Evolutionary conservation across 108 stramenopile species (phyloP).

Genomic region (Chaetoceros tenuissimus): DNA sequence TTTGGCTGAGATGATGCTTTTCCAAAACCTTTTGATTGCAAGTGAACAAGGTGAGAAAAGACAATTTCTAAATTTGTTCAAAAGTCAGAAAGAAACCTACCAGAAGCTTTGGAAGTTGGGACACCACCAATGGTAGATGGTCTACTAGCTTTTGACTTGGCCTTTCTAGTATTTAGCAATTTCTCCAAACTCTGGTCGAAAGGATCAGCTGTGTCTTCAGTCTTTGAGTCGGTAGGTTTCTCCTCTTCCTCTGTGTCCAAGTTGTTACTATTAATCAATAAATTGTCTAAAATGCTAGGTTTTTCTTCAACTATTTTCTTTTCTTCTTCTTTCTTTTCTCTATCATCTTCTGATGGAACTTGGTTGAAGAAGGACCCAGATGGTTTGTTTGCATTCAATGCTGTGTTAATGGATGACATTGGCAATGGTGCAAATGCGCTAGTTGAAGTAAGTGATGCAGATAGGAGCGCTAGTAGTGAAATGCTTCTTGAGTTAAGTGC

Average conservation of each 20-base stretch:
- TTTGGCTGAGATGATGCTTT: background rate
- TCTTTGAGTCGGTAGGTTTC: background rate
- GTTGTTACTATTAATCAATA: background rate
- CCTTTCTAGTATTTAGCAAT: conserved; percentile 19
- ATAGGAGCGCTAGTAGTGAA: too few relatives aligned
- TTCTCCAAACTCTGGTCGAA: conserved; percentile 18
- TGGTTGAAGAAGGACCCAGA: conserved; percentile 53
- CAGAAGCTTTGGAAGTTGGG: conserved; percentile 18
- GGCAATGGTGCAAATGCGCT: too few relatives aligned
- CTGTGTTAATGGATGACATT: too few relatives aligned
- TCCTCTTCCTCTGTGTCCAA: conserved; percentile 2
- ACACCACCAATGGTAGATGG: conserved; percentile 45
- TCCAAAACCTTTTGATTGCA: background rate
- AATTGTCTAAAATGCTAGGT: background rate
- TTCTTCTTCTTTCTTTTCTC: conserved; percentile 5
- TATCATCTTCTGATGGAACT: conserved; percentile 26
- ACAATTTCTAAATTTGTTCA: conserved; percentile 8
- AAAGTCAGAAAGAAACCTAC: too few relatives aligned
- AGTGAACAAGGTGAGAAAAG: background rate
- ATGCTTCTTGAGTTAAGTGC: too few relatives aligned
- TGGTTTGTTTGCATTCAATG: conserved; percentile 4
- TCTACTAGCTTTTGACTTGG: conserved; percentile 14
- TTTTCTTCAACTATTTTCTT: conserved; percentile 9
- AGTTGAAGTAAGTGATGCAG: too few relatives aligned
- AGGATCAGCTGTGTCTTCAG: background rate